Conservation (phyloP, 768 basidiomycete genomes). For the Psilocybe cubensis region DNA sequence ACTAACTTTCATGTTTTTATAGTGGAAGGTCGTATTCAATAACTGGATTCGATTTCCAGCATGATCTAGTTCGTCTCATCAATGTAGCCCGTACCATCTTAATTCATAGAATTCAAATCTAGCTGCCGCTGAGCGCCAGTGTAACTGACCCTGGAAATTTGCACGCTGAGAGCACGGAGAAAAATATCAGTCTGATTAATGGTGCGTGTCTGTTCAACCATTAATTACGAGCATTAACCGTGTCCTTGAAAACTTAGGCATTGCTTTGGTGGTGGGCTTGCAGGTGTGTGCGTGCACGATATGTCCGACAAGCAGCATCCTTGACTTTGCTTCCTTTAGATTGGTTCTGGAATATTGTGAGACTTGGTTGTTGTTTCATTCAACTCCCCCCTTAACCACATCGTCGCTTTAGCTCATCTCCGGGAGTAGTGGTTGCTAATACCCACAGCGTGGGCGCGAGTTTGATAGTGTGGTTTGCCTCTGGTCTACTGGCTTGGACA, state of each 20-base stretch:
- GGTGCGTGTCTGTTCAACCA: slow-evolving; percentile 47
- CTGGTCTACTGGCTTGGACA: slow-evolving; percentile 91
- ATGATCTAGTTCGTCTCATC: slow-evolving; percentile 48
- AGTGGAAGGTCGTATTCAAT: slow-evolving; percentile 68
- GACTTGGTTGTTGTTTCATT: not conserved
- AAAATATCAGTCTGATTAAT: slow-evolving; percentile 76
- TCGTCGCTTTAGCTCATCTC: slow-evolving; percentile 67
- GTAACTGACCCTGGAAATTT: slow-evolving; percentile 68
- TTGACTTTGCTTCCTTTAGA: slow-evolving; percentile 40
- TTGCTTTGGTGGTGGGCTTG: slow-evolving; percentile 81
- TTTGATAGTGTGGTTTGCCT: slow-evolving; percentile 80
- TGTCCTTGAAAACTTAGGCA: slow-evolving; percentile 47
- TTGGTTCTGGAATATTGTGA: slow-evolving; percentile 95
- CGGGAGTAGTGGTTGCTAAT: slow-evolving; percentile 90
- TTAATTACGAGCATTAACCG: not conserved
- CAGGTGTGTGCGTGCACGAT: slow-evolving; percentile 52
- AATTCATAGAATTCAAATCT: not conserved
- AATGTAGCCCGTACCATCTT: not conserved
- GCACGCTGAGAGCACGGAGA: slow-evolving; percentile 57
- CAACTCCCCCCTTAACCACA: not conserved
- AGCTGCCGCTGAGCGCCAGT: slow-evolving; percentile 76
- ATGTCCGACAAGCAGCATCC: slow-evolving; percentile 1
- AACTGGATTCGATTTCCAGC: slow-evolving; percentile 79
- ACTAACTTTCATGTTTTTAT: not conserved
- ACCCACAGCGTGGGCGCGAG: slow-evolving; percentile 90